These are phyloP conservation scores for Taphrina wiesneri DNA, from an alignment of 1,139 yeast genomes.

Conservation along the genomic window DNA sequence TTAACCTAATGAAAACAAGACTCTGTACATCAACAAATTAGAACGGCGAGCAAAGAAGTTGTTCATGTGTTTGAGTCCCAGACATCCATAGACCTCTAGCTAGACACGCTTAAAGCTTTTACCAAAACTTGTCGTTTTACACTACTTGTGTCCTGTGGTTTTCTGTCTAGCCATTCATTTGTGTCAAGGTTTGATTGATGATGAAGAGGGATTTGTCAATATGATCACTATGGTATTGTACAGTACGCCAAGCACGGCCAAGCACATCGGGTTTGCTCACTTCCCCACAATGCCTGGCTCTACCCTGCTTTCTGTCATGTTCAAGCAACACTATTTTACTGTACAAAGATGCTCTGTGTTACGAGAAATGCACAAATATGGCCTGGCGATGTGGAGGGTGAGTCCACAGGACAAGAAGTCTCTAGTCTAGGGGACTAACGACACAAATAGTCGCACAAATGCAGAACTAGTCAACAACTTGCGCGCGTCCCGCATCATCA, in stretches of 20 bases:
- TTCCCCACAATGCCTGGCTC: too few relatives aligned
- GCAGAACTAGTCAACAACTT: not conserved
- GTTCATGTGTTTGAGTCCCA: not conserved
- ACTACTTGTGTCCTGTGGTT: too few relatives aligned
- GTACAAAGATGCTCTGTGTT: too few relatives aligned
- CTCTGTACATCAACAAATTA: slow-evolving; percentile 4
- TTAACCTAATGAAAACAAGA: not conserved
- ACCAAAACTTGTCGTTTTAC: not conserved
- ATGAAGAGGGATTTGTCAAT: too few relatives aligned
- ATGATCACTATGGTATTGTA: too few relatives aligned
- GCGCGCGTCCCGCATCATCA: not conserved
- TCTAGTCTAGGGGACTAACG: not conserved
- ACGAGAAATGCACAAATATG: too few relatives aligned
- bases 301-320: too few relatives aligned
- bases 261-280: too few relatives aligned
- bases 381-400: not conserved
- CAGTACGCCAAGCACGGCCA: too few relatives aligned
- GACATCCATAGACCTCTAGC: not conserved
- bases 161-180: not conserved
- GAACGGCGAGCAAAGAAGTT: not conserved
- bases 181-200: not conserved
- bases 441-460: not conserved
- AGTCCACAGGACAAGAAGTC: too few relatives aligned
- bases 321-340: too few relatives aligned
- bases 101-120: not conserved